Conservation (phyloP, 208 protist genomes). For the Trypanosoma boissoni region DNA sequence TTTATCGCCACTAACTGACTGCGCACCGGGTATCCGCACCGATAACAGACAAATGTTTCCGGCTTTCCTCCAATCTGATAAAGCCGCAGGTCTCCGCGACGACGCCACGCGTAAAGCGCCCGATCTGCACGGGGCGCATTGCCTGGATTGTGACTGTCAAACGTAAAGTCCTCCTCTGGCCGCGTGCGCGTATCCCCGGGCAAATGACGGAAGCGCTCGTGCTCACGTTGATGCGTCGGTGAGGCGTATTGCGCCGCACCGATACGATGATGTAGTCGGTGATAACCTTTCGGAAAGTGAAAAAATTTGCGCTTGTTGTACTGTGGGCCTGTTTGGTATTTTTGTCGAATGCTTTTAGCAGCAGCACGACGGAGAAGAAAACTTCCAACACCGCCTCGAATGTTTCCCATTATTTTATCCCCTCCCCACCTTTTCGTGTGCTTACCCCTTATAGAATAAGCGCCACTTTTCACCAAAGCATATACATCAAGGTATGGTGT, state of each 20-base stretch:
- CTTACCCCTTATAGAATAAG: background rate
- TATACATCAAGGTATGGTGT: too few species aligned
- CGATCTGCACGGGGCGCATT: slow-evolving; percentile 45
- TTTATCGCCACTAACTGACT: slow-evolving; percentile 76
- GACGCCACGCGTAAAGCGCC: slow-evolving; percentile 68
- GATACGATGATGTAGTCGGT: slow-evolving; percentile 71
- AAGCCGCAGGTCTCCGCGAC: slow-evolving; percentile 63
- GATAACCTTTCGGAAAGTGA: slow-evolving; percentile 49
- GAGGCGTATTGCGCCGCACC: slow-evolving; percentile 36
- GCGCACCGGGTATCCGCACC: slow-evolving; percentile 78
- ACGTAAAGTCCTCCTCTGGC: slow-evolving; percentile 72
- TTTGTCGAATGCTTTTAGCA: slow-evolving; percentile 65
- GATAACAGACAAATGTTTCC: slow-evolving; percentile 81
- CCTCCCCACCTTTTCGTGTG: background rate
- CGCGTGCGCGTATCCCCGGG: slow-evolving; percentile 60
- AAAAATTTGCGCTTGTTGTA: slow-evolving; percentile 80
- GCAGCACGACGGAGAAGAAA: slow-evolving; percentile 72
- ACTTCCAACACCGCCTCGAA: slow-evolving; percentile 74
- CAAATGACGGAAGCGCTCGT: slow-evolving; percentile 58
- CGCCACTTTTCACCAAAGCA: too few species aligned
- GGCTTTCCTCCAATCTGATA: slow-evolving; percentile 71
- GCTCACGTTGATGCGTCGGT: slow-evolving; percentile 64
- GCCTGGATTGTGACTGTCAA: slow-evolving; percentile 14
- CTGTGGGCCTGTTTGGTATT: slow-evolving; percentile 74
- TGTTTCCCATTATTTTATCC: slow-evolving; percentile 20